phyloP scores from a whole-genome alignment of 768 basidiomycete species.

The Steccherinum ochraceum region DNA sequence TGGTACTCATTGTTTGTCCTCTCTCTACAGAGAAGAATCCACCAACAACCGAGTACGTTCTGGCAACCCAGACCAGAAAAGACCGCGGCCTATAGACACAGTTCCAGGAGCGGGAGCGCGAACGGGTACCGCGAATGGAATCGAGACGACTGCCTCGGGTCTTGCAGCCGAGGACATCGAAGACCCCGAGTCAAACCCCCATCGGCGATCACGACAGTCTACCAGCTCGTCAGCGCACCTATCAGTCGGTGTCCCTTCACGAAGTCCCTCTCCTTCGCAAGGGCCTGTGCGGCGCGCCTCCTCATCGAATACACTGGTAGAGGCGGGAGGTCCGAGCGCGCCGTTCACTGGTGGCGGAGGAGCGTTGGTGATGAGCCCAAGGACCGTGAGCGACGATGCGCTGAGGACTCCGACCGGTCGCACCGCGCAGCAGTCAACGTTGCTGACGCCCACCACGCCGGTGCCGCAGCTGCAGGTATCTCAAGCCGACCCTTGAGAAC shows the following conservation, averaged over 20 bases:
- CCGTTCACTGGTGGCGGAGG: not conserved
- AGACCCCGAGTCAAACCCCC: slow-evolving; percentile 19
- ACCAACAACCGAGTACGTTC: slow-evolving; percentile 84
- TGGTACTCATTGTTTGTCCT: slow-evolving; percentile 58
- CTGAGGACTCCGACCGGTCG: not conserved
- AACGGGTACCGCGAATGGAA: slow-evolving; percentile 56
- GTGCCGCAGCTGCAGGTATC: not conserved
- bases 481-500: not conserved
- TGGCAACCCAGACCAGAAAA: slow-evolving; percentile 32
- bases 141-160: slow-evolving; percentile 51
- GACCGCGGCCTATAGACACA: slow-evolving; percentile 61
- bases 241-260: not conserved
- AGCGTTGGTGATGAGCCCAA: slow-evolving; percentile 4
- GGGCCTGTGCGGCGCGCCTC: not conserved
- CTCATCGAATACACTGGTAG: not conserved
- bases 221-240: not conserved
- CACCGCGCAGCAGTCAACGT: not conserved
- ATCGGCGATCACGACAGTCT: slow-evolving; percentile 3
- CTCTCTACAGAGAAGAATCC: slow-evolving; percentile 56
- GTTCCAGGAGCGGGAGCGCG: slow-evolving; percentile 70
- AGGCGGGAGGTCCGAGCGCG: not conserved
- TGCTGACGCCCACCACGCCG: not conserved
- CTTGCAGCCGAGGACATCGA: slow-evolving; percentile 37
- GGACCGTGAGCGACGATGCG: not conserved
- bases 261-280: not conserved